Base-by-base conservation (phyloP, 2,329 filamentous ascomycete genomes). In the Aspergillus glaucus region DNA sequence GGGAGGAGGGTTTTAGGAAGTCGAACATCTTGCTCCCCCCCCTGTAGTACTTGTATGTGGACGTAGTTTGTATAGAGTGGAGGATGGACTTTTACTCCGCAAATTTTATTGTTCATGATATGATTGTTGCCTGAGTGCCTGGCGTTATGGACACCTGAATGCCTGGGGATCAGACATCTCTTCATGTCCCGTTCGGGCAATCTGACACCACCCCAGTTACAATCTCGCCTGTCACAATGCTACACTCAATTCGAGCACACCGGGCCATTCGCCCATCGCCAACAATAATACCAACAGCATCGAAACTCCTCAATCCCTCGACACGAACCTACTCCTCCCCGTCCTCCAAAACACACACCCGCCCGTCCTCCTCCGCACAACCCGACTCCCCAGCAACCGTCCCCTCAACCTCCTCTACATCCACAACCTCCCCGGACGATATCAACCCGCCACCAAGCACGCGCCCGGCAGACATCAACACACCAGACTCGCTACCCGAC, bases 381-480 rank as follows among this genome's bases (percentile, higher is more conserved):
- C 52, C 51, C 34, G 43, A 40, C 26, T 19, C 52, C 30, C 45
- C 42, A 42, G 34, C 51, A 41, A 46, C 52, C 50, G 46, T 54
- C 39, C 54, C 57, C 30, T 48, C 50, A 41, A 41, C 56, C 21
- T 50, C 56, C 9, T 55, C 55, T n/a, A 50, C 58, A 34, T 51
- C 59, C 4, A 55, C 50, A 26, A 45, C 53, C 21, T 43, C 54
- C 10, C 30, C 54, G 43, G 28, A 65, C 46, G 56, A 64, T 47
- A 62, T 90, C 57, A 94, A 95, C 71, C 85, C 87, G 0, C 87
- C 89, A 0, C 62, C 72, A 8, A 81, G 82, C 43, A 93, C 88
- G 0, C 84, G 86, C 19, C 87, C 91, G 0, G 82, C 88, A 0
- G 76, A 79, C 0, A 77, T 95, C 53, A 66, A 75, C 40, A 72